These are phyloP conservation scores for Teunomyces funiuensis DNA, from an alignment of 805 yeast species.

Conservation along the genomic window DNA sequence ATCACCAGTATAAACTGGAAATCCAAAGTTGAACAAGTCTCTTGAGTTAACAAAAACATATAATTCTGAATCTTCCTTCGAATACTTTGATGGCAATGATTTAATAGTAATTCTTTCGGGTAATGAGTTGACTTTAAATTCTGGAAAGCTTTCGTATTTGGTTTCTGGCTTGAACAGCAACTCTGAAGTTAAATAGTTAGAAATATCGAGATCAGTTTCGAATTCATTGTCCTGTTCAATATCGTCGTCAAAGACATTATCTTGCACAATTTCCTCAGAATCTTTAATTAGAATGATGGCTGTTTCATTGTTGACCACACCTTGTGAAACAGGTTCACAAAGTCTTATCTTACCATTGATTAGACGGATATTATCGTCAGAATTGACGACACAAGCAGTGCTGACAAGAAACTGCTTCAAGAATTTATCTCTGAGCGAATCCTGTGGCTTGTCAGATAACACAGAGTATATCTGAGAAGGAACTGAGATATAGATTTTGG, in stretches of 20 bases:
- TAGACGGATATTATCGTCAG: constrained; percentile 42
- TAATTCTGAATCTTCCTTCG: constrained; percentile 38
- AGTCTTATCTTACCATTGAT: constrained; percentile 53
- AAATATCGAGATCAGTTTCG: constrained; percentile 25
- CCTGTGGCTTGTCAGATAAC: constrained; percentile 30
- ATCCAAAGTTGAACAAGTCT: constrained; percentile 48
- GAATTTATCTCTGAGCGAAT: constrained; percentile 34
- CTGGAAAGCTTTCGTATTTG: constrained; percentile 1
- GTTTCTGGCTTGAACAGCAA: constrained; percentile 17
- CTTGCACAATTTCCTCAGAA: constrained; percentile 14
- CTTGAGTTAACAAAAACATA: constrained; percentile 44
- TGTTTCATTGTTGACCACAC: constrained; percentile 48
- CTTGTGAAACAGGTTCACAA: constrained; percentile 77
- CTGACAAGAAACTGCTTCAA: constrained; percentile 21
- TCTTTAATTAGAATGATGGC: constrained; percentile 52
- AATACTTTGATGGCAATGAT: constrained; percentile 21
- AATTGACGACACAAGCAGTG: constrained; percentile 32
- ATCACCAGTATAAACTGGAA: constrained; percentile 74
- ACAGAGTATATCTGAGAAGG: constrained; percentile 43
- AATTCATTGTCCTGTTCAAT: constrained; percentile 7
- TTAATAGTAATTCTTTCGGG: constrained; percentile 26
- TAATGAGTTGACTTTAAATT: constrained; percentile 28
- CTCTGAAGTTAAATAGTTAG: constrained; percentile 33
- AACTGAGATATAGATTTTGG: constrained; percentile 46
- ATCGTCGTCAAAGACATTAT: constrained; percentile 7